These are phyloP conservation scores for Boeremia exigua DNA, from an alignment of 2,329 filamentous ascomycete species.

Conservation along the genomic window DNA sequence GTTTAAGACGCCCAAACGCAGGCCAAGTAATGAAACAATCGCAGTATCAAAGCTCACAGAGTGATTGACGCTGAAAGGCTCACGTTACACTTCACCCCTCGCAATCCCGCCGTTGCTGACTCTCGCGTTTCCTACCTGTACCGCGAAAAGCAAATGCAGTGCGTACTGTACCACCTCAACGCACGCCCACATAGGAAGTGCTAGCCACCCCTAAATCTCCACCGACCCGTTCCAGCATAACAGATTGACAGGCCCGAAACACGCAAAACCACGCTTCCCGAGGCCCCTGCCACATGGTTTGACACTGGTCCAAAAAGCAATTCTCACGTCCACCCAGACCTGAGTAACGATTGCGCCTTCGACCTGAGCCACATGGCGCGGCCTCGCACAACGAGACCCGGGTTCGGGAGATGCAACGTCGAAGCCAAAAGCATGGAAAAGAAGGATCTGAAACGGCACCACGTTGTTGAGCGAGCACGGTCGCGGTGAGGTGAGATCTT, in stretches of 20 bases:
- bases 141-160: background rate
- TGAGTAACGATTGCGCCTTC: no score
- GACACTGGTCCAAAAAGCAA: background rate
- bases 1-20: background rate
- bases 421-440: background rate
- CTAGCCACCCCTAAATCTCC: background rate
- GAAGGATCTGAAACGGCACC: background rate
- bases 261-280: background rate
- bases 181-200: background rate
- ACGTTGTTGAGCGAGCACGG: background rate
- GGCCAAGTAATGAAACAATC: background rate
- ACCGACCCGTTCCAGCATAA: background rate
- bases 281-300: background rate
- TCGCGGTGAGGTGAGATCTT: background rate
- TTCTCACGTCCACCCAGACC: background rate
- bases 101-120: background rate
- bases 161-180: background rate
- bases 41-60: background rate
- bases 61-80: background rate
- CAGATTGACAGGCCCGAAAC: background rate
- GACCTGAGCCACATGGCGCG: no score
- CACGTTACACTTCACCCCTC: background rate
- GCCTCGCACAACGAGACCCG: no score
- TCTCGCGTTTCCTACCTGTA: background rate
- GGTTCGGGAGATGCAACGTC: no score